phyloP scores from a whole-genome alignment of 176 grass and related monocot genomes.

The Triticum monococcum region DNA sequence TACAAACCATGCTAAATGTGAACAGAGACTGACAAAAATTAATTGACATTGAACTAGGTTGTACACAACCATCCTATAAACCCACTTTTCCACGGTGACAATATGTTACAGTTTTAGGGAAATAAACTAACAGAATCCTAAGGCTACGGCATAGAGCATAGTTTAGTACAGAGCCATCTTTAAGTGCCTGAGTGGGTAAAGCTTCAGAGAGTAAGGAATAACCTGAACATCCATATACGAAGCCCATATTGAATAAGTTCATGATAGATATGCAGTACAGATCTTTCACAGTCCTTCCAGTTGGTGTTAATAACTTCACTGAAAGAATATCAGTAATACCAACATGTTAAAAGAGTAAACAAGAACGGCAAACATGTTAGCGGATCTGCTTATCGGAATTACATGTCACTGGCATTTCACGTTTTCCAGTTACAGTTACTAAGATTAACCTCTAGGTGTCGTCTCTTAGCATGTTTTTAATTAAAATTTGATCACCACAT shows the following conservation, averaged over 20 bases:
- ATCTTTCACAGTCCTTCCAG: constrained; percentile 74
- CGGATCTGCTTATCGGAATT: not conserved
- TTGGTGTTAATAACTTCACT: constrained; percentile 60
- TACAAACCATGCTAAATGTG: not conserved
- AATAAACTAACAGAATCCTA: not conserved
- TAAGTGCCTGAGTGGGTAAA: not conserved
- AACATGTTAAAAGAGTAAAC: constrained; percentile 30
- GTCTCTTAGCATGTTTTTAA: not conserved
- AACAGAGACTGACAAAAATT: not conserved
- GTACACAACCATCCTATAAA: not conserved
- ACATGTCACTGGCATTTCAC: constrained; percentile 4
- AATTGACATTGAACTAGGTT: not conserved
- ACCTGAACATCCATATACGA: constrained; percentile 99
- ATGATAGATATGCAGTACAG: constrained; percentile 84
- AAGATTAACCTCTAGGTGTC: not conserved
- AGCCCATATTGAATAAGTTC: constrained; percentile 85
- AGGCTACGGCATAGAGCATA: not conserved
- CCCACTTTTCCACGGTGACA: not conserved
- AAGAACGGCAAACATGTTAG: not conserved
- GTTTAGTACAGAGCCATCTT: constrained; percentile 3
- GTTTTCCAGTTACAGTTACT: constrained; percentile 6
- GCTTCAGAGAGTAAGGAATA: constrained; percentile 28
- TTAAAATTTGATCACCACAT: not conserved
- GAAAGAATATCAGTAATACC: constrained; percentile 29
- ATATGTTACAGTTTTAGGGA: not conserved